Base-by-base conservation (phyloP, 352 stramenopile genomes). In the Phytophthora melonis region DNA sequence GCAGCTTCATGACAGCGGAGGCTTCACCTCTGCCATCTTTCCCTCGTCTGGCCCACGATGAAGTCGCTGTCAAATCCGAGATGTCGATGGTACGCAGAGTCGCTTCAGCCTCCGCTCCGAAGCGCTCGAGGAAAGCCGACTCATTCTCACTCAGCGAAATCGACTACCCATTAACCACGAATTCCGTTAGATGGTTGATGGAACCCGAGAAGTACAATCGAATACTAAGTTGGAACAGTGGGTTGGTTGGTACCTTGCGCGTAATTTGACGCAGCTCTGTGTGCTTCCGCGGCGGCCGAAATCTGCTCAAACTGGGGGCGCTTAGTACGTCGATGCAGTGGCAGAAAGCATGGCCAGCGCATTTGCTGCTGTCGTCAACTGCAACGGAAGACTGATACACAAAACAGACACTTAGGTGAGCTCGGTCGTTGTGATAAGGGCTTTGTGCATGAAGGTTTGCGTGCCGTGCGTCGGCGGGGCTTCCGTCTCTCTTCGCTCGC, bases 131-230 rank as follows among this genome's bases (percentile, higher is more conserved):
- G 60, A 90, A 91, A 14, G 45, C 62, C 10, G 82, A 88, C 60
- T 93, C 86, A 14, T 86, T 80, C 10, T 90, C 80, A 55, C 83
- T 87, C 27, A 91, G 64, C 18, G 76, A 79, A 66, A 93, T 66
- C 1, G 86, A 93, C 86, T 93, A 27, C 7, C 63, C 19, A 39
- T 34, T 30, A 9, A 56, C 39, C 32, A 30, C 57, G 49, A 27
- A 53, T 14, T 9, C 30, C 2, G 47, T 53, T 27, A 27, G 45
- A 8, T 32, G 11, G 36, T 8, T 36, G 10, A 53, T 65, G 11
- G 36, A 45, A 14, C 13, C 16, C 16, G 18, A 50, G 18, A 18
- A 11, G 45, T 60, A 13, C 14, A 18, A 41, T 6, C 18, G 9
- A 30, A n/a, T 58, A 23, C n/a, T n/a, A n/a, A n/a, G n/a, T n/a